Evolutionary conservation across 2,329 filamentous ascomycete genomes (phyloP).

Genomic region (Xylariales sp.): DNA sequence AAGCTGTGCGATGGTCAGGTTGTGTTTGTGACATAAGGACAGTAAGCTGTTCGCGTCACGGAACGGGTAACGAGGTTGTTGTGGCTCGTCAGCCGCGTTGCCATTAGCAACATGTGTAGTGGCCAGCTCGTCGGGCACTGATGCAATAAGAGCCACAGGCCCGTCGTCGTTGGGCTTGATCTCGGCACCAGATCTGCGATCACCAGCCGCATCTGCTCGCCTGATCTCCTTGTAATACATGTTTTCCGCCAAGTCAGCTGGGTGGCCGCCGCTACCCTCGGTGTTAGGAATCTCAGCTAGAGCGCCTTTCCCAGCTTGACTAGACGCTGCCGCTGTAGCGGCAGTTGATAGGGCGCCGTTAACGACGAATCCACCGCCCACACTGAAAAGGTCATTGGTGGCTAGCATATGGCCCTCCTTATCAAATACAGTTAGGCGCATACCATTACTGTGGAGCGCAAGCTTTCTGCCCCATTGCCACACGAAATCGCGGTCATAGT

Average conservation of each 20-base stretch:
- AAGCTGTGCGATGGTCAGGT: conserved; percentile 46
- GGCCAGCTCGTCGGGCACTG: conserved; percentile 1
- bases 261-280: conserved; percentile 27
- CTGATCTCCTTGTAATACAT: conserved; percentile 48
- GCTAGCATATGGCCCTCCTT: conserved; percentile 40
- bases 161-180: conserved; percentile 31
- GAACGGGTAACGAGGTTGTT: conserved; percentile 41
- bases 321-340: conserved; percentile 19
- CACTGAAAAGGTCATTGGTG: conserved; percentile 47
- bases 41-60: conserved; percentile 41
- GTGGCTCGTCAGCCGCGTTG: conserved; percentile 12
- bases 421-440: conserved; percentile 47
- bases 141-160: conserved; percentile 12
- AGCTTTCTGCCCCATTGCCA: conserved; percentile 50
- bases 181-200: conserved; percentile 39
- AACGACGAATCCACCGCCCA: conserved; percentile 48
- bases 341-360: conserved; percentile 43
- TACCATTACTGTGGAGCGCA: conserved; percentile 47
- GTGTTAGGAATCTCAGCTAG: conserved; percentile 6
- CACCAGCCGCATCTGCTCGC: conserved; percentile 40
- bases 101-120: conserved; percentile 10
- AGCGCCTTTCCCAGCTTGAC: conserved; percentile 10
- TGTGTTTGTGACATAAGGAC: conserved; percentile 43
- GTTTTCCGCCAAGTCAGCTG: conserved; percentile 46
- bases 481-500: conserved; percentile 43